phyloP scores from a whole-genome alignment of 257 asterid species.

The Nicotiana paniculata region DNA sequence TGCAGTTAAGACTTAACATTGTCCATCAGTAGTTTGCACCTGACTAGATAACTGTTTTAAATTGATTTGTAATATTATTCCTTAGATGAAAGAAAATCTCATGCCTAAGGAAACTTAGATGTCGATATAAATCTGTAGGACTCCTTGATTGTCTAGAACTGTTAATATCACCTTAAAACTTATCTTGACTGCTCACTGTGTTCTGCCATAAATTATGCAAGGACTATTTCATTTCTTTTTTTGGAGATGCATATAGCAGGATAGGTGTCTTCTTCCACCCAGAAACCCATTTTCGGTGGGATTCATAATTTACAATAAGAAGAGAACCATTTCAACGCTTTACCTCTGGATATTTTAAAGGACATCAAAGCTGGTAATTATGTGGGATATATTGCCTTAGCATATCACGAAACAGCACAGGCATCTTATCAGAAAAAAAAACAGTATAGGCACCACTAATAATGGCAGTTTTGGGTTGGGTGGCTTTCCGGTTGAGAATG shows the following conservation, averaged over 20 bases:
- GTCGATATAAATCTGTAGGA: not conserved
- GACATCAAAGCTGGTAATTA: not conserved
- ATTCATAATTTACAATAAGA: no score
- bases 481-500: not conserved
- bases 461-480: not conserved
- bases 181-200: not conserved
- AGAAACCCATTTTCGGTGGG: not conserved
- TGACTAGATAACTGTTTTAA: not conserved
- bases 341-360: not conserved
- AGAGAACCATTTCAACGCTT: not conserved
- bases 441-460: not conserved
- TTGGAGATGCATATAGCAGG: not conserved
- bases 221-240: not conserved
- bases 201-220: not conserved
- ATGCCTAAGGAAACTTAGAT: not conserved
- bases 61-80: not conserved
- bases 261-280: not conserved
- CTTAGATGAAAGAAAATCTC: not conserved
- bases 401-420: not conserved
- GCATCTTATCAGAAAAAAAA: not conserved
- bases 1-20: not conserved
- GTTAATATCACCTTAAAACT: not conserved
- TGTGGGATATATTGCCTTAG: not conserved
- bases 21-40: not conserved
- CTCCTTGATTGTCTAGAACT: not conserved